Conservation (phyloP, 2,329 filamentous ascomycete species). For the Sporothrix pseudoabietina region DNA sequence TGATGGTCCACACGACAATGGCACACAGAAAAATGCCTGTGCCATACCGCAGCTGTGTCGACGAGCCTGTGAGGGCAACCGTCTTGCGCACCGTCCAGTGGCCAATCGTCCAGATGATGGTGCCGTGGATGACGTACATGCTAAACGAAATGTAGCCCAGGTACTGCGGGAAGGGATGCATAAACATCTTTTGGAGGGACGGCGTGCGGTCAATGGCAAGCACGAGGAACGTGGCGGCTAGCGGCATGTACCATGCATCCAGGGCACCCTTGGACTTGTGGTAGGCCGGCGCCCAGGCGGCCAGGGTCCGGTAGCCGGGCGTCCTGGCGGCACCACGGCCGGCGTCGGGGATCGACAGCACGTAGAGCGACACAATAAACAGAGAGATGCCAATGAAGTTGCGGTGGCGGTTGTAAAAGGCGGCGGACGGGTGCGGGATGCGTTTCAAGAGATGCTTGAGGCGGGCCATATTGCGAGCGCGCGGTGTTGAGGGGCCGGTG, state of each 20-base stretch:
- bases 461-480: not conserved
- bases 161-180: conserved; percentile 45
- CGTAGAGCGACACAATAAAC: conserved; percentile 14
- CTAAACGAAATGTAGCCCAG: conserved; percentile 63
- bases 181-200: conserved; percentile 39
- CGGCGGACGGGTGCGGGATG: not conserved
- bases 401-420: not conserved
- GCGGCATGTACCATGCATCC: conserved; percentile 39
- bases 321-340: conserved; percentile 32
- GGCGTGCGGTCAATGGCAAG: conserved; percentile 36
- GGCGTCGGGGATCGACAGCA: conserved; percentile 36
- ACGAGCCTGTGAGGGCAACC: conserved; percentile 48
- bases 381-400: conserved; percentile 55
- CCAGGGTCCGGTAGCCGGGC: conserved; percentile 30
- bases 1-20: conserved; percentile 51
- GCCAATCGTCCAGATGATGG: conserved; percentile 56
- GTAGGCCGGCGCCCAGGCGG: conserved; percentile 35
- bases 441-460: not conserved
- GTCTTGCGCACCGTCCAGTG: conserved; percentile 40
- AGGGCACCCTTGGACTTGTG: conserved; percentile 40
- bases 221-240: conserved; percentile 38
- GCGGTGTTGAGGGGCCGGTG: conserved; percentile 14
- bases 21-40: conserved; percentile 52
- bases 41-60: conserved; percentile 49
- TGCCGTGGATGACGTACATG: conserved; percentile 63